Evolutionary conservation across 2,329 filamentous ascomycete species (phyloP).

Genomic region (Gnomoniopsis sp.): DNA sequence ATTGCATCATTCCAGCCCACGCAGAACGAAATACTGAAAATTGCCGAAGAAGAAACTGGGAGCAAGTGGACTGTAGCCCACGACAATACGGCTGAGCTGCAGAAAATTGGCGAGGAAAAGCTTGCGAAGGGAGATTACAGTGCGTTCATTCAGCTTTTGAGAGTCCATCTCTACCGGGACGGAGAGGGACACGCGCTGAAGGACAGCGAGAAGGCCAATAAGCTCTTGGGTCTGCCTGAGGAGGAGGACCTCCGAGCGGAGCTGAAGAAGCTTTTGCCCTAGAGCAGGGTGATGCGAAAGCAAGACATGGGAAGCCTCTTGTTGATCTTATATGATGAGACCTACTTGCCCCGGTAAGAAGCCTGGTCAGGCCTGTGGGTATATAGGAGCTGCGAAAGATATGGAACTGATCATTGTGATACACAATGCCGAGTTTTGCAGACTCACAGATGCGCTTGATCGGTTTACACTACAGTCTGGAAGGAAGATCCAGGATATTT

Average conservation of each 20-base stretch:
- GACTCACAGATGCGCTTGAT: too few species aligned
- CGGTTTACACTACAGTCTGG: too few species aligned
- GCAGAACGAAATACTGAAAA: conserved; percentile 53
- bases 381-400: too few species aligned
- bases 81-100: conserved; percentile 30
- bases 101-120: conserved; percentile 38
- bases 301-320: not conserved
- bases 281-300: conserved; percentile 4
- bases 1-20: conserved; percentile 54
- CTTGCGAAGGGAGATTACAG: conserved; percentile 36
- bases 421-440: too few species aligned
- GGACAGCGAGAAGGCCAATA: conserved; percentile 21
- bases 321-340: not conserved
- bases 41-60: conserved; percentile 50
- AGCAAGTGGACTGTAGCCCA: conserved; percentile 46
- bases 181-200: conserved; percentile 30
- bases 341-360: too few species aligned
- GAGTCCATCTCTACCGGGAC: conserved; percentile 30
- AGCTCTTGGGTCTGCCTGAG: conserved; percentile 24
- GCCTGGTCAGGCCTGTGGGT: too few species aligned
- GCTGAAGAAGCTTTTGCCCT: conserved; percentile 13
- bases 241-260: conserved; percentile 15
- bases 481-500: too few species aligned
- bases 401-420: too few species aligned
- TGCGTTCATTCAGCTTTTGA: conserved; percentile 28